These are phyloP conservation scores for Hypoxylon lienhwacheense DNA, from an alignment of 495 filamentous ascomycete genomes.

Conservation along the genomic window DNA sequence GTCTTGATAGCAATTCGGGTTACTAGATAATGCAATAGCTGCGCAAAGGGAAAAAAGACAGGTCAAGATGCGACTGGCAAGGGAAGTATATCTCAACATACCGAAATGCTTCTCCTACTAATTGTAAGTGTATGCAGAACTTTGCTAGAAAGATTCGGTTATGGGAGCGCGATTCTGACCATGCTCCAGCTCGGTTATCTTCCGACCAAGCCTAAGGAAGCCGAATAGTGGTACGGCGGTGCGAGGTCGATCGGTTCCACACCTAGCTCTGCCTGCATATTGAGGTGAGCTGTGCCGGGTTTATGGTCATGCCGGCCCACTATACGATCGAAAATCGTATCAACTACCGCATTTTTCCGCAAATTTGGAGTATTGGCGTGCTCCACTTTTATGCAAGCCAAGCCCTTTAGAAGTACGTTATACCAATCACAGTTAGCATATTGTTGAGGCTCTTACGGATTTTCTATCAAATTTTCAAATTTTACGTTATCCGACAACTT, in stretches of 20 bases:
- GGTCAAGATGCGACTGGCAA: slow-evolving; percentile 7
- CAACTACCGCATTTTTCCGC: too few species aligned
- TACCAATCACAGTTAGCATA: too few species aligned
- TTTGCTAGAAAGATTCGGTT: slow-evolving; percentile 3
- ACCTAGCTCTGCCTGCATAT: slow-evolving; percentile 25
- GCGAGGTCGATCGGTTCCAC: slow-evolving; percentile 31
- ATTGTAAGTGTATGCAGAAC: slow-evolving; percentile 51
- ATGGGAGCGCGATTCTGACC: not conserved
- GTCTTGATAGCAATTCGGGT: slow-evolving; percentile 32
- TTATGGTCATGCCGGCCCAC: slow-evolving; percentile 28
- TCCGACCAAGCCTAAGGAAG: slow-evolving; percentile 6
- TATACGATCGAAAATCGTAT: slow-evolving; percentile 25
- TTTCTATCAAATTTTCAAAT: too few species aligned
- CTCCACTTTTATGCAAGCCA: too few species aligned
- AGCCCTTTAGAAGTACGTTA: too few species aligned
- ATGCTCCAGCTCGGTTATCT: slow-evolving; percentile 5
- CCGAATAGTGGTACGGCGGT: slow-evolving; percentile 15
- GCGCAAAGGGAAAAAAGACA: not conserved
- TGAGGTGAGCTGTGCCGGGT: slow-evolving; percentile 26
- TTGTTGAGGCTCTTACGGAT: too few species aligned
- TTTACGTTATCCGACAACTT: too few species aligned
- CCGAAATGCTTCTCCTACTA: slow-evolving; percentile 60
- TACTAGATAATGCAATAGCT: slow-evolving; percentile 12
- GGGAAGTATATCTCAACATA: slow-evolving; percentile 41
- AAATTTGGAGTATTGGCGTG: too few species aligned